These are phyloP conservation scores for Teunomyces gatunensis DNA, from an alignment of 805 yeast species.

Conservation along the genomic window DNA sequence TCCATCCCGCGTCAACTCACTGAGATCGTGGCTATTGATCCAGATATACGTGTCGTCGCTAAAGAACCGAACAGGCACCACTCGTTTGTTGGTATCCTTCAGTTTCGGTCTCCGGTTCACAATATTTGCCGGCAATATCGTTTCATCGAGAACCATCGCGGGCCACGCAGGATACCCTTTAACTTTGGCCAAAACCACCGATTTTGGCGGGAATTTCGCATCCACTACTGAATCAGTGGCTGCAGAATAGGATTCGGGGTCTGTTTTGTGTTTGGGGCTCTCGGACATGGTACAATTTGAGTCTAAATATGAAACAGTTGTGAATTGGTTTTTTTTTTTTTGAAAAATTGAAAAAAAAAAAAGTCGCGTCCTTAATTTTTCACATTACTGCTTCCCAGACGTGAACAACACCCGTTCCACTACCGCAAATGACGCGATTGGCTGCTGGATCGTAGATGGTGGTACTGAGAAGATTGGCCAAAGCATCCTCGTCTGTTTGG, in stretches of 20 bases:
- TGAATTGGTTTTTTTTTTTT: too few relatives aligned
- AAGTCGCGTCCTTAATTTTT: neutral
- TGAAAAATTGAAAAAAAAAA: neutral
- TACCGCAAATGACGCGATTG: constrained; percentile 16
- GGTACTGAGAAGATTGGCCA: neutral
- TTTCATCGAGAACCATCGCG: constrained; percentile 67
- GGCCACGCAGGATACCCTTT: constrained; percentile 94
- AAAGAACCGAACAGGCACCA: constrained; percentile 62
- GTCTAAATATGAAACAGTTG: neutral
- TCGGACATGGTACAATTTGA: neutral
- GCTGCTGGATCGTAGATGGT: constrained; percentile 1
- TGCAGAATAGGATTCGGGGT: neutral
- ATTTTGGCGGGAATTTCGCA: constrained; percentile 5
- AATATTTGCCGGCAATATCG: constrained; percentile 58
- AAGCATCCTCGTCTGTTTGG: neutral
- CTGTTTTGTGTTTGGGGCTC: neutral
- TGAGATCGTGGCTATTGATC: constrained; percentile 54
- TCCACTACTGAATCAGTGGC: neutral
- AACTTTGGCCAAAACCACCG: constrained; percentile 63
- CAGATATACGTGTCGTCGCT: constrained; percentile 72
- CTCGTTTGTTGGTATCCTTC: constrained; percentile 4
- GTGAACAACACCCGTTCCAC: constrained; percentile 20
- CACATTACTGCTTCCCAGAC: constrained; percentile 22
- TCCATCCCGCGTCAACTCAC: constrained; percentile 38
- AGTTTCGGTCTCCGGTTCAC: constrained; percentile 48